These are phyloP conservation scores for Cocos nucifera DNA, from an alignment of 176 grass and related monocot species.

Conservation along the genomic window DNA sequence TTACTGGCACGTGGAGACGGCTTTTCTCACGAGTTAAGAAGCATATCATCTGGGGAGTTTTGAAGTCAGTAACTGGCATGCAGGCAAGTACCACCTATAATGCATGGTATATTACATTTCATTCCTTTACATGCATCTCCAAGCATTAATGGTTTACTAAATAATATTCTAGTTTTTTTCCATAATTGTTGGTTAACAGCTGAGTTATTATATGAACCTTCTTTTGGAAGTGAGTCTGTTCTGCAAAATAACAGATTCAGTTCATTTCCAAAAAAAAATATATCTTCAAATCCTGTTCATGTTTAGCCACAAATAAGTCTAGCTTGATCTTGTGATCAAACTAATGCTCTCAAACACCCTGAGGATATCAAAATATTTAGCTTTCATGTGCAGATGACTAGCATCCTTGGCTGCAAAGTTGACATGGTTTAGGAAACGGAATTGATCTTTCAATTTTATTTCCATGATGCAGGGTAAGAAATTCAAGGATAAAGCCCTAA, in stretches of 20 bases:
- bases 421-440: background rate
- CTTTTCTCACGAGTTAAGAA: constrained; percentile 96
- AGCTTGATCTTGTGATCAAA: too few relatives aligned
- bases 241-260: too few relatives aligned
- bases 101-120: background rate
- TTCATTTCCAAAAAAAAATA: too few relatives aligned
- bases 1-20: constrained; percentile 96
- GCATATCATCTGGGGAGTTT: constrained; percentile 97
- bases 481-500: constrained; percentile 71
- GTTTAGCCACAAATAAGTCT: too few relatives aligned
- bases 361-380: too few relatives aligned
- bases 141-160: background rate
- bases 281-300: too few relatives aligned
- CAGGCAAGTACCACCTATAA: constrained; percentile 44
- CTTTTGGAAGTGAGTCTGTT: too few relatives aligned
- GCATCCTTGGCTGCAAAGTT: background rate
- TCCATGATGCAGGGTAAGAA: constrained; percentile 60
- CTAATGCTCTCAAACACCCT: too few relatives aligned
- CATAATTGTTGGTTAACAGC: too few relatives aligned
- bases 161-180: too few relatives aligned
- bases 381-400: background rate
- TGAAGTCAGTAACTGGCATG: constrained; percentile 98
- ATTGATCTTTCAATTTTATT: background rate
- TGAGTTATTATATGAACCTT: too few relatives aligned
- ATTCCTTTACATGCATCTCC: constrained; percentile 11